Evolutionary conservation across 2,329 filamentous ascomycete genomes (phyloP).

Genomic region (Alternaria atra): DNA sequence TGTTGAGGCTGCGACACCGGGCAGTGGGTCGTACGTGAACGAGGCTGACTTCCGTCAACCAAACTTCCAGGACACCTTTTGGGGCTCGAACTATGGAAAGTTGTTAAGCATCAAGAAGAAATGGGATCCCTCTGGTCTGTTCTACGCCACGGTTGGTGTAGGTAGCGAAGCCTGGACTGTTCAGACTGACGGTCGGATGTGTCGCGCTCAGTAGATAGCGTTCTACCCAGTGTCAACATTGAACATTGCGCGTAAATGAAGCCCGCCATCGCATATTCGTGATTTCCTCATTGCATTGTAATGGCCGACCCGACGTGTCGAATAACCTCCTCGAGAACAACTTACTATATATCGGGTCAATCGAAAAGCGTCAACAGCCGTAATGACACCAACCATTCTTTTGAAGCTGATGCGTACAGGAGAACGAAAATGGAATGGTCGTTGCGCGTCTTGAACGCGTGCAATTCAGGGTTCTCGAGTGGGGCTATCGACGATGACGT

Average conservation of each 20-base stretch:
- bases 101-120: constrained; percentile 40
- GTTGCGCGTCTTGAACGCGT: constrained; percentile 3
- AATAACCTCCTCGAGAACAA: background rate
- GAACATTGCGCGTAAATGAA: background rate
- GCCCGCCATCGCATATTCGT: background rate
- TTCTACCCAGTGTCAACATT: background rate
- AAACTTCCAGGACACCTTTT: constrained; percentile 34
- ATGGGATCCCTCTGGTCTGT: constrained; percentile 41
- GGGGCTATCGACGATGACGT: constrained; percentile 18
- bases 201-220: constrained; percentile 9
- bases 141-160: constrained; percentile 40
- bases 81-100: constrained; percentile 34
- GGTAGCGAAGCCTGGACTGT: constrained; percentile 39
- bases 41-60: constrained; percentile 36
- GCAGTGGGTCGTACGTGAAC: constrained; percentile 36
- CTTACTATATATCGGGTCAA: background rate
- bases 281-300: background rate
- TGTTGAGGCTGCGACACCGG: constrained; percentile 29
- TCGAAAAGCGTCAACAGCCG: background rate
- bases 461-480: constrained; percentile 4
- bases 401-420: background rate
- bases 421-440: background rate
- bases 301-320: background rate
- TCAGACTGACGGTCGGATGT: constrained; percentile 24
- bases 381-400: background rate